phyloP scores from a whole-genome alignment of 768 basidiomycete species.

The Erythrobasidium yunnanense region DNA sequence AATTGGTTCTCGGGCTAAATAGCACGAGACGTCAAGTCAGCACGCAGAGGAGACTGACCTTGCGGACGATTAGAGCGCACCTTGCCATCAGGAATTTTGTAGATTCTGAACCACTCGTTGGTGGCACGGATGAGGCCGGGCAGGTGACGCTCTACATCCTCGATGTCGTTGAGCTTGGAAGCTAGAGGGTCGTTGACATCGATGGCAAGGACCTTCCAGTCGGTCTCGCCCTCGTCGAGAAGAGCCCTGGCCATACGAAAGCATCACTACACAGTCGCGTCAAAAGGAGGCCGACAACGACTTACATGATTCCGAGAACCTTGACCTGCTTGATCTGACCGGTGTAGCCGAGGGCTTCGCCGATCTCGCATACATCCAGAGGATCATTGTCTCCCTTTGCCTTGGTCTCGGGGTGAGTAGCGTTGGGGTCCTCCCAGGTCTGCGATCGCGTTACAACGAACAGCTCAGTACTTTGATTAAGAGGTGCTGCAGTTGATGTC shows the following conservation, averaged over 20 bases:
- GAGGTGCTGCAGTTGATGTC: neutral
- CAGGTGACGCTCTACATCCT: slow-evolving; percentile 95
- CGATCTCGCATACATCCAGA: slow-evolving; percentile 98
- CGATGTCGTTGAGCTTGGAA: slow-evolving; percentile 91
- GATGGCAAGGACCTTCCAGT: slow-evolving; percentile 99
- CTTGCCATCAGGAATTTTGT: slow-evolving; percentile 43
- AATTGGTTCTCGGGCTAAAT: slow-evolving; percentile 84
- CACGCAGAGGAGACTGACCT: neutral
- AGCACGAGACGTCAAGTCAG: neutral
- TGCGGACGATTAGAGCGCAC: neutral
- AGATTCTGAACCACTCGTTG: slow-evolving; percentile 87
- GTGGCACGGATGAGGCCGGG: slow-evolving; percentile 93
- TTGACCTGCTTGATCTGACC: slow-evolving; percentile 99
- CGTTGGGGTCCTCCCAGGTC: slow-evolving; percentile 95
- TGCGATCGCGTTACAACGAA: slow-evolving; percentile 40
- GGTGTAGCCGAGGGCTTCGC: slow-evolving; percentile 90
- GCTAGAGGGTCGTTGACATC: slow-evolving; percentile 93
- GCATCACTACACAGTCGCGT: neutral
- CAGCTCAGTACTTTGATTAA: neutral
- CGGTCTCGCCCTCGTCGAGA: slow-evolving; percentile 97
- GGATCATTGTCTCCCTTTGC: slow-evolving; percentile 99
- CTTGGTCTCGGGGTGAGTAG: slow-evolving; percentile 87
- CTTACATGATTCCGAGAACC: slow-evolving; percentile 92
- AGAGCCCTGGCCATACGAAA: slow-evolving; percentile 50
- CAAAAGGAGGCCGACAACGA: neutral